These are phyloP conservation scores for Oryza rufipogon DNA, from an alignment of 176 grass and related monocot species.

Conservation along the genomic window DNA sequence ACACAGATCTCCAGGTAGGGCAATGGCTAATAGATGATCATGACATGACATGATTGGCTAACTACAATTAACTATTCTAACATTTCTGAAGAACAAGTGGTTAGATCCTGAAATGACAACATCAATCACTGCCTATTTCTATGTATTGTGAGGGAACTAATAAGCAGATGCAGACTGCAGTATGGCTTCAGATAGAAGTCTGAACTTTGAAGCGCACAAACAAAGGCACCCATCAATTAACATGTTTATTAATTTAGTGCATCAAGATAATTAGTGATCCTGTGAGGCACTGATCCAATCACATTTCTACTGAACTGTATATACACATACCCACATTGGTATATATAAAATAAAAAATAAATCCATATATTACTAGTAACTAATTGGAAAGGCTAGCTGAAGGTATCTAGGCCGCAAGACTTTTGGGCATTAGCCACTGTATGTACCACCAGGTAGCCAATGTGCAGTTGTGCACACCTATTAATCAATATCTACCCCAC, in stretches of 20 bases:
- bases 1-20: constrained; percentile 41
- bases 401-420: constrained; percentile 29
- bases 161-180: not conserved
- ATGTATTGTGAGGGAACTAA: not conserved
- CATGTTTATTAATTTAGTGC: not conserved
- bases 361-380: not conserved
- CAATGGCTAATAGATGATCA: not conserved
- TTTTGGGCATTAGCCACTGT: constrained; percentile 50
- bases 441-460: constrained; percentile 45
- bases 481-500: constrained; percentile 52
- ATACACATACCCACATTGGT: not conserved
- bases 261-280: not conserved
- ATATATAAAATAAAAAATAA: not conserved
- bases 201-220: constrained; percentile 17
- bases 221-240: not conserved
- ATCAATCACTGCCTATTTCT: not conserved
- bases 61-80: not conserved
- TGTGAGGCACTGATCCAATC: constrained; percentile 4
- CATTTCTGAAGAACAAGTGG: not conserved
- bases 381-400: not conserved
- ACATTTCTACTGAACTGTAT: constrained; percentile 3
- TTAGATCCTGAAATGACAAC: constrained; percentile 27
- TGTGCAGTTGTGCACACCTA: constrained; percentile 40
- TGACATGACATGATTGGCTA: constrained; percentile 34
- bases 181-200: constrained; percentile 22